These are phyloP conservation scores for Flaveria brownii DNA, from an alignment of 129 eudicot genomes.

Conservation along the genomic window DNA sequence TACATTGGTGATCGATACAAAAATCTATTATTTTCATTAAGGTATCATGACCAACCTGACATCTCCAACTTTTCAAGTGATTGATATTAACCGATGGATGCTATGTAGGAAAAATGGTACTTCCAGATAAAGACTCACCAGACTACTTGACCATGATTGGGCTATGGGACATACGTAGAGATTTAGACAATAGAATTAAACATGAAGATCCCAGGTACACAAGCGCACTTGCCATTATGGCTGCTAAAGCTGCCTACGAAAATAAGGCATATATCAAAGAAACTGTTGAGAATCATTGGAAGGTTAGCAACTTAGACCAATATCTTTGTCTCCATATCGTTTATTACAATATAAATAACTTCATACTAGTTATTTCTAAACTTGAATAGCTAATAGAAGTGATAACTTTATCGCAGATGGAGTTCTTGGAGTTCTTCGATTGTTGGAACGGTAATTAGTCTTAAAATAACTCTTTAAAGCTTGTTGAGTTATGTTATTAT, in stretches of 20 bases:
- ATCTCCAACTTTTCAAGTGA: not conserved
- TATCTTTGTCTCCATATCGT: not conserved
- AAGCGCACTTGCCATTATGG: constrained; percentile 55
- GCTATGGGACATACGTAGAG: constrained; percentile 39
- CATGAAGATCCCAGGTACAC: constrained; percentile 51
- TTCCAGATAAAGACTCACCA: constrained; percentile 40
- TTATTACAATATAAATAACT: not conserved
- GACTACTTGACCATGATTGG: constrained; percentile 34
- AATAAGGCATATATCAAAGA: constrained; percentile 44
- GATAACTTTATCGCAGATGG: not conserved
- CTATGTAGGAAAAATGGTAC: constrained; percentile 32
- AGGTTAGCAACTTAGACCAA: constrained; percentile 37
- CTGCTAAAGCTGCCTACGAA: constrained; percentile 72
- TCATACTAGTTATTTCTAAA: not conserved
- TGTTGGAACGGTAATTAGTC: not conserved
- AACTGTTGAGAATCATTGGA: constrained; percentile 56
- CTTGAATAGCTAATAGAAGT: not conserved
- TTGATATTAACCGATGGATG: not conserved
- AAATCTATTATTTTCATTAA: not conserved
- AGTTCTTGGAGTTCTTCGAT: constrained; percentile 2
- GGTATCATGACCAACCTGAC: not conserved
- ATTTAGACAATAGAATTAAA: constrained; percentile 44
- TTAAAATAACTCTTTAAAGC: too few species aligned
- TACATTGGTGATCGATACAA: not conserved
- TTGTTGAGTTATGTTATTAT: not conserved